Base-by-base conservation (phyloP, 2,329 filamentous ascomycete species). In the Orbilia quercus region DNA sequence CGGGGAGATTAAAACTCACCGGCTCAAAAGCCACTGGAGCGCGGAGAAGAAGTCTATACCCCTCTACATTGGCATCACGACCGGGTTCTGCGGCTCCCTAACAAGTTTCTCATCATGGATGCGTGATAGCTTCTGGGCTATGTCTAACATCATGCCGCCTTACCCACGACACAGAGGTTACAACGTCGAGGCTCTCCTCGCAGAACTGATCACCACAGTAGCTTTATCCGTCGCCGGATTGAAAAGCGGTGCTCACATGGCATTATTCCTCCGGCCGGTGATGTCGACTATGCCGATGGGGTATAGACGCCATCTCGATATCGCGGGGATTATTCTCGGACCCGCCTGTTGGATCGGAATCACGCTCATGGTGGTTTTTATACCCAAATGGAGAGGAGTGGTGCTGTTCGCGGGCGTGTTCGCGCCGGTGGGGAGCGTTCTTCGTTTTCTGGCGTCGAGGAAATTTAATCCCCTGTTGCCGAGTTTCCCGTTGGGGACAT, bases 101-200 rank as follows among this genome's bases (percentile, higher is more conserved):
- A 97, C 93, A 0, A 93, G 90, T 7, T 96, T 96, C 81, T 96
- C 92, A 0, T 88, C 89, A 18, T 96, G 96, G 79, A 88, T 93
- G 50, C 86, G 91, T 5, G 93, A 96, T 77, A 81, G 85, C 12
- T 96, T 96, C 79, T 84, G 96, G 20, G 89, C 91, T 0, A 81
- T 96, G 16, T 89, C 91, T 2, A 95, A 96, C 79, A 82, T 84
- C 0, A 85, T 87, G 0, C 81, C 80, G 7, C 78, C 80, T 1
- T 80, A 82, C 18, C 78, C 76, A 78, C 85, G 92, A 1, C 88
- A 89, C 76, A 88, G 86, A 7, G 93, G 92, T 0, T 90, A 94
- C 81, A 92, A 90, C 2, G 89, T 97, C 82, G 88, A 94, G 85
- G 91, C 94, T 0, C 81, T 95, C 36, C 78, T 93, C 1, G 91